Evolutionary conservation across 441 rosid species (phyloP), one percentile per base, ranked within the genome.

Genomic region (Biscutella auriculata): DNA sequence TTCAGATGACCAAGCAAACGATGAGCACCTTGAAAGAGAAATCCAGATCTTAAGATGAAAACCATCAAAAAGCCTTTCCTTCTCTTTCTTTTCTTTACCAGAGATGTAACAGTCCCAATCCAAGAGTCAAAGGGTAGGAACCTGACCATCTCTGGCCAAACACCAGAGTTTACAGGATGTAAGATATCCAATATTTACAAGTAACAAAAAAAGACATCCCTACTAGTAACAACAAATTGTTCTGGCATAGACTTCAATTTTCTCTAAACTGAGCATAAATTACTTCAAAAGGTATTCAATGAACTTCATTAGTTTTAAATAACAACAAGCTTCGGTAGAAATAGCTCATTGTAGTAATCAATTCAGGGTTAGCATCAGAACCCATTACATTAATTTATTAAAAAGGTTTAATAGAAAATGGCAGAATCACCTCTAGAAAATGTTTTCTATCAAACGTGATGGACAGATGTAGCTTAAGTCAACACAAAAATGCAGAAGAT

Each of bases 381-480:
- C 9, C 35, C 5, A 32, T 9, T 8, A 11, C 5, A 8, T 4
- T 32, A 0, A 32, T 32, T 32, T 0, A 4, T 29, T 1, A 1
- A 29, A 32, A 2, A 19, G 12, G 35, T 8, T 29, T 29, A 29
- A 29, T n/a, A n/a, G n/a, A n/a, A n/a, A 19, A 19, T 19, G 23
- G 11, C 35, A 8, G 3, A 27, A 28, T 7, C 12, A 30, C 15
- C 15, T 12, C 35, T 48, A 29, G 8, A 53, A 53, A 6, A 33
- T 19, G 23, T 46, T 37, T 36, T 11, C 1, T 5, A 21, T 6
- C 0, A 17, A 36, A 40, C 48, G 71, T 81, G 53, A 72, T 14
- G 70, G 70, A 76, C 85, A 82, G 84, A 81, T 82, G 84, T 78
- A 81, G 84, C 84, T 73, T 74, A 62, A 29, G 69, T 17, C 82